Conservation (phyloP, 768 basidiomycete genomes). For the Pluteus cervinus region DNA sequence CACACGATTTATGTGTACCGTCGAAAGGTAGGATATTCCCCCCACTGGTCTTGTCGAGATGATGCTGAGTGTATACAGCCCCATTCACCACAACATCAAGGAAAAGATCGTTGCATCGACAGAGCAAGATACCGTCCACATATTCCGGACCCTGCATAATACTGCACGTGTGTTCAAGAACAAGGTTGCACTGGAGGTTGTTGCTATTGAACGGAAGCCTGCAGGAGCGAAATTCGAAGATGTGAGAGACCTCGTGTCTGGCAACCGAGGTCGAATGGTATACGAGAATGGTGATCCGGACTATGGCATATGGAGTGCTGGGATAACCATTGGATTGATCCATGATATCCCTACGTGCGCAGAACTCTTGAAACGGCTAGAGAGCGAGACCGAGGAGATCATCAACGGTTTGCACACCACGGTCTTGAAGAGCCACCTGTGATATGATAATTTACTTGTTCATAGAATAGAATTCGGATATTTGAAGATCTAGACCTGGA, state of each 20-base stretch:
- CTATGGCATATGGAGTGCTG: slow-evolving; percentile 81
- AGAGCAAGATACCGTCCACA: slow-evolving; percentile 83
- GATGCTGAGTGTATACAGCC: too few relatives aligned
- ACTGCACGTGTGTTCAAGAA: slow-evolving; percentile 88
- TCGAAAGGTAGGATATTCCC: slow-evolving; percentile 66
- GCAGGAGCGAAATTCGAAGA: slow-evolving; percentile 89
- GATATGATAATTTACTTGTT: slow-evolving; percentile 7
- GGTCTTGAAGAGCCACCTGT: slow-evolving; percentile 32
- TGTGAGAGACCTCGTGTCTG: slow-evolving; percentile 69
- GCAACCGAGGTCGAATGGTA: slow-evolving; percentile 61
- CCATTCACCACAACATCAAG: slow-evolving; percentile 88
- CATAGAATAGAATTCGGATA: slow-evolving; percentile 2
- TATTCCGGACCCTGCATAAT: slow-evolving; percentile 83
- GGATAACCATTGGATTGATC: slow-evolving; percentile 64
- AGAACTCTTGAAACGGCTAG: slow-evolving; percentile 61
- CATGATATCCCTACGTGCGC: slow-evolving; percentile 81
- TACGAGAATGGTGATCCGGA: slow-evolving; percentile 85
- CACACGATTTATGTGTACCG: slow-evolving; percentile 91
- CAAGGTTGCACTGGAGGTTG: slow-evolving; percentile 76
- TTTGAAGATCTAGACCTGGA: slow-evolving; percentile 4
- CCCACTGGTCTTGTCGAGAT: too few relatives aligned
- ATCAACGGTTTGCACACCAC: slow-evolving; percentile 34
- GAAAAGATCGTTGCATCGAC: slow-evolving; percentile 78
- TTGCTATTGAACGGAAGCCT: slow-evolving; percentile 72
- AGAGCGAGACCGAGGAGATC: slow-evolving; percentile 67